These are phyloP conservation scores for Persicaria maculosa DNA, from an alignment of 148 eudicot genomes.

Conservation along the genomic window DNA sequence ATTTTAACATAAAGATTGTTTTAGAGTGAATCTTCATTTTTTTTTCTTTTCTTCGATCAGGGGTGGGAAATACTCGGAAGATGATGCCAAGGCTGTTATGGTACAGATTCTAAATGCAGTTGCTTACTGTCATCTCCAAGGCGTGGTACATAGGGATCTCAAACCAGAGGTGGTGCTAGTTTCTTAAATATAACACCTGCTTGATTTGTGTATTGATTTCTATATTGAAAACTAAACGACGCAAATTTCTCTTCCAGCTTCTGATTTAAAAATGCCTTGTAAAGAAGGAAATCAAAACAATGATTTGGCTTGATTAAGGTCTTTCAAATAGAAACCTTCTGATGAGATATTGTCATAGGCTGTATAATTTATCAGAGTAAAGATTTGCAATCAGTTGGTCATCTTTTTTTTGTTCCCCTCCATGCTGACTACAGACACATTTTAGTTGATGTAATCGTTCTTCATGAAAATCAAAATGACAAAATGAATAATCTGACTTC, in stretches of 20 bases:
- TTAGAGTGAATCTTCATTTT: background rate
- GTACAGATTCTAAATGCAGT: slow-evolving; percentile 46
- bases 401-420: background rate
- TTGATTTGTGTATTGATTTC: background rate
- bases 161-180: slow-evolving; percentile 50
- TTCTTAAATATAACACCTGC: background rate
- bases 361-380: background rate
- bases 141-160: slow-evolving; percentile 70
- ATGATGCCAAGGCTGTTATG: slow-evolving; percentile 45
- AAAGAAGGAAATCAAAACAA: background rate
- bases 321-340: background rate
- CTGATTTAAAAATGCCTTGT: background rate
- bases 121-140: slow-evolving; percentile 59
- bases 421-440: background rate
- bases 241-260: background rate
- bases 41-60: slow-evolving; percentile 17
- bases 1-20: background rate
- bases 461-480: background rate
- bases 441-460: background rate
- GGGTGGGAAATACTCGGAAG: slow-evolving; percentile 59
- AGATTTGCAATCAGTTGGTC: background rate
- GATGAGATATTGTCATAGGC: background rate
- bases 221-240: background rate
- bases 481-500: background rate
- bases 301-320: background rate